Evolutionary conservation across 1,139 yeast species (phyloP).

Genomic region (Yamadazyma triangularis): DNA sequence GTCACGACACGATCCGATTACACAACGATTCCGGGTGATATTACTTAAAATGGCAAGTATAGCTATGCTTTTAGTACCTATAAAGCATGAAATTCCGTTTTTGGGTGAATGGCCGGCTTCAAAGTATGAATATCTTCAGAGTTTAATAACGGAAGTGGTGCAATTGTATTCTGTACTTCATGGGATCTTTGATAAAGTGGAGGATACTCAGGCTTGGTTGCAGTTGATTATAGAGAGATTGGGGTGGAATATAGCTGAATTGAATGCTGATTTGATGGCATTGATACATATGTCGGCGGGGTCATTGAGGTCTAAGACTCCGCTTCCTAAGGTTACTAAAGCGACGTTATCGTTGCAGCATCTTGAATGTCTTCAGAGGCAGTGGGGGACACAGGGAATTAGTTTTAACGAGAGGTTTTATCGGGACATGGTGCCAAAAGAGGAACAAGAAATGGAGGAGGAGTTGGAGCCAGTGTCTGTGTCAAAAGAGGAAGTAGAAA

Average conservation of each 20-base stretch:
- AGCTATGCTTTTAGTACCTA: slow-evolving; percentile 20
- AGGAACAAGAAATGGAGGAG: too few species aligned
- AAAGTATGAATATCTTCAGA: slow-evolving; percentile 22
- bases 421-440: too few species aligned
- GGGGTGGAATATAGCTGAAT: slow-evolving; percentile 29
- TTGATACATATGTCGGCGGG: slow-evolving; percentile 31
- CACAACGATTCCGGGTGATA: slow-evolving; percentile 20
- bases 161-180: slow-evolving; percentile 25
- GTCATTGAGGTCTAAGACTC: slow-evolving; percentile 21
- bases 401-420: too few species aligned
- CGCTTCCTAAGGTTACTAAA: slow-evolving; percentile 29
- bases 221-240: slow-evolving; percentile 22
- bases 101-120: slow-evolving; percentile 34
- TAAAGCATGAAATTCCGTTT: slow-evolving; percentile 28
- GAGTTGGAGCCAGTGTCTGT: too few species aligned
- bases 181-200: slow-evolving; percentile 21
- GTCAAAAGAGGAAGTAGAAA: too few species aligned
- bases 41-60: slow-evolving; percentile 21
- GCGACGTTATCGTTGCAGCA: too few species aligned
- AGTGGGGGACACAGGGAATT: too few species aligned
- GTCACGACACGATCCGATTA: slow-evolving; percentile 20
- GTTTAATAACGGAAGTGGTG: slow-evolving; percentile 22
- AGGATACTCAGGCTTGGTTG: slow-evolving; percentile 26
- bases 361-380: too few species aligned
- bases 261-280: slow-evolving; percentile 29